Base-by-base conservation (phyloP, 257 asterid species). In the Solanum tarijense region DNA sequence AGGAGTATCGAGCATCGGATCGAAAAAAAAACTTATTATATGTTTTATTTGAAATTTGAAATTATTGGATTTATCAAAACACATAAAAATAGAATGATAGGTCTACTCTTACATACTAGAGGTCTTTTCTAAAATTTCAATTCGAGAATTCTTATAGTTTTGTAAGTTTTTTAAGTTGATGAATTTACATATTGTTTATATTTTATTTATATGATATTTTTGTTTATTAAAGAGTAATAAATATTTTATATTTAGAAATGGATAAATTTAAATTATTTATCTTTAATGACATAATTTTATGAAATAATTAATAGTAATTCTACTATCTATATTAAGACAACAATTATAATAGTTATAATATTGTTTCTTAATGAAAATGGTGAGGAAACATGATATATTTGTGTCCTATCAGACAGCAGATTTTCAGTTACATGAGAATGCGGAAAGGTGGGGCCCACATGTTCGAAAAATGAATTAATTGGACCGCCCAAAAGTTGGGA, bases 371-470 rank as follows among this genome's bases (percentile, higher is more conserved):
- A 39, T 11, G 38, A 27, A 41, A 39, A 23, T 83, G 75, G 36
- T 5, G 74, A 31, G 18, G 39, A 6, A 31, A 4, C 12, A 84
- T 52, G 86, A 13, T 9, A 66, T 84, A n/a, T 34, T 36, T 66
- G 25, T 38, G 32, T 18, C 34, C 85, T 27, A 43, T 5, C 85
- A 41, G 32, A 9, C 84, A 79, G 38, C 9, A 41, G 84, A 87
- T 65, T 5, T 38, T 46, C 81, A 25, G 41, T 72, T 36, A 62
- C 84, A 90, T 87, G 90, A 76, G 34, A 86, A 87, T 82, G 90
- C 88, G 86, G 81, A 87, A 87, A 12, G 3, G 48, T 90, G 74
- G 90, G 92, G 20, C 87, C 90, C 12, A 43, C 79, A 27, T 25
- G 38, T 55, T 39, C 16, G 62, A 39, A 14, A 38, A 18, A 5